Percentiles rank a stretch among this genome's conserved stretches.
Evolutionary conservation across 2,329 filamentous ascomycete genomes (phyloP).

Genomic region (Aspergillus sojae): DNA sequence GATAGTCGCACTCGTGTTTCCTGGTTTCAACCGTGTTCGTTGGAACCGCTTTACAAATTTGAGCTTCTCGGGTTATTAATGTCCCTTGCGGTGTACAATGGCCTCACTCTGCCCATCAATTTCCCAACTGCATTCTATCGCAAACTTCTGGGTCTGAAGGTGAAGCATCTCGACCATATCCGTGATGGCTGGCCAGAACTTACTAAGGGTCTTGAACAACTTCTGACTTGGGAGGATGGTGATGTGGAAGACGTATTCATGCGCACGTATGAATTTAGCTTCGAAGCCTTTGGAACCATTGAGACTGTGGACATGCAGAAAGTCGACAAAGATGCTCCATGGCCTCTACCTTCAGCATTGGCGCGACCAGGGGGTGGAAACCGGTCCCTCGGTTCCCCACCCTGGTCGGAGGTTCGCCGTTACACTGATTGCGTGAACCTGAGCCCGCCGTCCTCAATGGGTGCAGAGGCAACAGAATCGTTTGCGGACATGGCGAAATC

Average conservation of each 20-base stretch:
- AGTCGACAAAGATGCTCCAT: slow-evolving; percentile 38
- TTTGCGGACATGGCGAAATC: slow-evolving; percentile 27
- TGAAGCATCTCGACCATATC: slow-evolving; percentile 74
- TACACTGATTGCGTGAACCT: slow-evolving; percentile 20
- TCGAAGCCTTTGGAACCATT: slow-evolving; percentile 58
- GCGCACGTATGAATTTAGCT: slow-evolving; percentile 84
- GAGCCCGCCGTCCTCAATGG: slow-evolving; percentile 28
- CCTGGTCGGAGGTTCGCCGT: slow-evolving; percentile 28
- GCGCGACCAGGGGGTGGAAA: slow-evolving; percentile 6
- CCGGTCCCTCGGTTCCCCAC: slow-evolving; percentile 14
- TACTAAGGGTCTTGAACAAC: slow-evolving; percentile 69
- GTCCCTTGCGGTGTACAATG: slow-evolving; percentile 89
- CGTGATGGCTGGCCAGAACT: slow-evolving; percentile 85
- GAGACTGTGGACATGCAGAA: slow-evolving; percentile 60
- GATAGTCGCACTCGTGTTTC: slow-evolving; percentile 76
- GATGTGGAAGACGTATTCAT: slow-evolving; percentile 79
- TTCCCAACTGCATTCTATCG: slow-evolving; percentile 85
- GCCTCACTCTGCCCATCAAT: slow-evolving; percentile 84
- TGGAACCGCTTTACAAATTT: slow-evolving; percentile 86
- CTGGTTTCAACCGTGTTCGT: slow-evolving; percentile 83
- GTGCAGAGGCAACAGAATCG: slow-evolving; percentile 22
- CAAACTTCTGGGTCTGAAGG: slow-evolving; percentile 71
- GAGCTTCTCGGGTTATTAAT: slow-evolving; percentile 87
- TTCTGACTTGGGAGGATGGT: slow-evolving; percentile 80
- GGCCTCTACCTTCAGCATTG: slow-evolving; percentile 30